These are phyloP conservation scores for Clausena lansium DNA, from an alignment of 345 rosid genomes.

Conservation along the genomic window DNA sequence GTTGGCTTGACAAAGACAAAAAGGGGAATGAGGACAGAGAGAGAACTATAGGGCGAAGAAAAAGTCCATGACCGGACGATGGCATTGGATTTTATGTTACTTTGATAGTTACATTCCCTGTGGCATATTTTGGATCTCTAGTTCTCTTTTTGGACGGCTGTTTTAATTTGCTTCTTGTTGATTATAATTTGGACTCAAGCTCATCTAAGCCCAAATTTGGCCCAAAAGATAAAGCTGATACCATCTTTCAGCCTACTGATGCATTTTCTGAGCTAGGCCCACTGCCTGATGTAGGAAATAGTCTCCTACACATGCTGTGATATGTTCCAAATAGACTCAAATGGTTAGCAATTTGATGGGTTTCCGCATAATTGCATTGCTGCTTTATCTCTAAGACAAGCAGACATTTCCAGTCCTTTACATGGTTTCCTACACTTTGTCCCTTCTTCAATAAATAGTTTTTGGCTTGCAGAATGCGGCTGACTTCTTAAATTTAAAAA, in stretches of 20 bases:
- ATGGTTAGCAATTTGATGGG: not conserved
- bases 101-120: not conserved
- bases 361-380: no score
- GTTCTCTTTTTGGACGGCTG: constrained; percentile 2
- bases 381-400: no score
- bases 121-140: not conserved
- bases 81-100: not conserved
- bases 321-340: not conserved
- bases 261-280: not conserved
- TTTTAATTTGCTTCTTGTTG: no score
- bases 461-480: not conserved
- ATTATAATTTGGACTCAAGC: not conserved
- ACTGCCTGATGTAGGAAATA: not conserved
- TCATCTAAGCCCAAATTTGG: not conserved
- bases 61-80: not conserved
- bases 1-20: not conserved
- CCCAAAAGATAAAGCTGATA: not conserved
- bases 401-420: no score
- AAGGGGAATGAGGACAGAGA: not conserved
- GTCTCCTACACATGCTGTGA: not conserved
- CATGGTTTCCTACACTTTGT: no score
- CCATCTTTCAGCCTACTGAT: no score
- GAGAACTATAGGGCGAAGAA: not conserved
- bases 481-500: not conserved
- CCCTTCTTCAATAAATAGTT: not conserved